Percentiles rank a stretch among this genome's conserved stretches.
These are phyloP conservation scores for Epichloe uncinata DNA, from an alignment of 2,329 filamentous ascomycete species.

Conservation along the genomic window DNA sequence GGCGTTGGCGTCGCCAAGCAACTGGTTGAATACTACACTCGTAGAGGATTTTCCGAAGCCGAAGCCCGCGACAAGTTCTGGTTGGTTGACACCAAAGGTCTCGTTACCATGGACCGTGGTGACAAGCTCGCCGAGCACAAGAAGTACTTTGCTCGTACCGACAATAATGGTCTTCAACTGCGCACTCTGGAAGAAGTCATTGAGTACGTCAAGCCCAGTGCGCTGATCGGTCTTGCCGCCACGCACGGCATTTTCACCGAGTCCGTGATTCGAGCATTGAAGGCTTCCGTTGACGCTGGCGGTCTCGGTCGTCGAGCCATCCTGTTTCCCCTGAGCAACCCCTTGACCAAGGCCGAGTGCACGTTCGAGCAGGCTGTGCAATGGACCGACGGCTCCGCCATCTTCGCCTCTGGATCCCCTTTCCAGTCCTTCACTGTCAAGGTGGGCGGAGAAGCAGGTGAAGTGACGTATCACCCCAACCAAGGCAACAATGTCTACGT, in stretches of 20 bases:
- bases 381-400: constrained; percentile 78
- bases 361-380: constrained; percentile 88
- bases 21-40: constrained; percentile 92
- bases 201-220: constrained; percentile 88
- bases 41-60: constrained; percentile 77
- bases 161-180: constrained; percentile 56
- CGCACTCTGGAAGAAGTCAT: constrained; percentile 80
- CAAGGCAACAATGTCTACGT: constrained; percentile 86
- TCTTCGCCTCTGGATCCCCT: constrained; percentile 92
- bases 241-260: constrained; percentile 92
- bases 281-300: constrained; percentile 48
- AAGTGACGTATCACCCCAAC: constrained; percentile 60
- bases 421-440: constrained; percentile 64
- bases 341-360: constrained; percentile 92
- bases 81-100: constrained; percentile 92
- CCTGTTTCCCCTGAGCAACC: constrained; percentile 97
- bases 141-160: constrained; percentile 53
- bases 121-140: constrained; percentile 90
- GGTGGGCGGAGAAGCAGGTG: constrained; percentile 36
- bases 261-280: constrained; percentile 60
- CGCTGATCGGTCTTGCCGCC: constrained; percentile 86
- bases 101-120: constrained; percentile 84
- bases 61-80: constrained; percentile 87
- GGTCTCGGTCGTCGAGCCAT: constrained; percentile 67
- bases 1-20: constrained; percentile 97